Evolutionary conservation across 148 eudicot genomes (phyloP), one percentile per base, ranked within the genome.

Genomic region (Pharnaceum exiguum): DNA sequence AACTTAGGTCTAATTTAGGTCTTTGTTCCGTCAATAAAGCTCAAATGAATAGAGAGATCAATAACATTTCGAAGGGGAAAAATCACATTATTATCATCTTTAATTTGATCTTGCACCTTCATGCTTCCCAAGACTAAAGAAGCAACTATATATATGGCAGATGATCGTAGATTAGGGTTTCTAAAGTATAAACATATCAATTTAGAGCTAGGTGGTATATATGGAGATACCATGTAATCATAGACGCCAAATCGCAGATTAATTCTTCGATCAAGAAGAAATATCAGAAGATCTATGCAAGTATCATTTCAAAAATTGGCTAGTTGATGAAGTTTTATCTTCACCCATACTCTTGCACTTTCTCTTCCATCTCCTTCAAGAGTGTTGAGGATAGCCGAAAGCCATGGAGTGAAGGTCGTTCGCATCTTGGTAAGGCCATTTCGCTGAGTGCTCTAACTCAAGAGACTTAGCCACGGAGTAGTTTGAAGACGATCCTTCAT

Each of bases 401-500:
- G 90, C 90, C 29, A 86, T 55, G 0, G 96, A 77, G 54, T 75
- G 83, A 33, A 93, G 90, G 29, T 93, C 96, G 48, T 82, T 76
- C 0, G 70, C 71, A 22, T 86, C 84, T 70, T 80, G 81, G 29
- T 74, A 71, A 60, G 75, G 37, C 96, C 89, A 60, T 31, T 67
- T 69, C 28, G 67, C 24, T 24, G 66, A 62, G 59, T 59, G 49
- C 26, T 72, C 71, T 55, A 66, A 35, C n/a, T 81, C 79, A 31
- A 74, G 46, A 37, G 95, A 81, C n/a, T n/a, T n/a, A 57, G 75
- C 76, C 76, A 82, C 66, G 52, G 90, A 62, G 42, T n/a, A 1
- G 46, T 51, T 5, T 26, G 38, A 79, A 59, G 84, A 76, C 21
- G 53, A 73, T 33, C 67, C 87, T 66, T 79, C 84, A 30, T 63